Evolutionary conservation across 139 green algal genomes (phyloP).

Genomic region (Deuterostichococcus epilithicus): DNA sequence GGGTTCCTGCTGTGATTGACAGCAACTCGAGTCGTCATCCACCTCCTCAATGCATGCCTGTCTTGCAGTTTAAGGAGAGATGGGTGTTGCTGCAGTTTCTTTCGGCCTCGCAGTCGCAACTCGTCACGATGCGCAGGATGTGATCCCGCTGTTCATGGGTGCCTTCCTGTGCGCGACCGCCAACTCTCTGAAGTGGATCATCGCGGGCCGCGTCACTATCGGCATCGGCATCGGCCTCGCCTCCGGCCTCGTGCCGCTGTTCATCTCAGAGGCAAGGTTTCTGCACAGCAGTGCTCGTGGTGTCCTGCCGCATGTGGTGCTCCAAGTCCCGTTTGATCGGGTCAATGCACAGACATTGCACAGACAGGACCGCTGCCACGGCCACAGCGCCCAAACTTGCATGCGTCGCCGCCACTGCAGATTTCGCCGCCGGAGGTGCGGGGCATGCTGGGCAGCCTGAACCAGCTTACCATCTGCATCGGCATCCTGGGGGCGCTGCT

Average conservation of each 20-base stretch:
- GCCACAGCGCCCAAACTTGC: too few species aligned
- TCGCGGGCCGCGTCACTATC: slow-evolving; percentile 72
- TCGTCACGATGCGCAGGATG: too few species aligned
- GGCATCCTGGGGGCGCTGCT: slow-evolving; percentile 91
- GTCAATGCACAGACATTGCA: too few species aligned
- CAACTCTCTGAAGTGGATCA: slow-evolving; percentile 50
- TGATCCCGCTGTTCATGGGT: slow-evolving; percentile 67
- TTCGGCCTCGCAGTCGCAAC: too few species aligned
- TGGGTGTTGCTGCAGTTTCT: too few species aligned
- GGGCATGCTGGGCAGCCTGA: slow-evolving; percentile 84
- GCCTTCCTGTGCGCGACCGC: slow-evolving; percentile 65
- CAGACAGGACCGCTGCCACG: too few species aligned
- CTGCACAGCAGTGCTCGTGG: background rate
- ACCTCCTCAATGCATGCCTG: too few species aligned
- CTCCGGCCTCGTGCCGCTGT: slow-evolving; percentile 88
- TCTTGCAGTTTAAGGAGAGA: too few species aligned
- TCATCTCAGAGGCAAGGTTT: slow-evolving; percentile 78
- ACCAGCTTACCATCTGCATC: slow-evolving; percentile 94
- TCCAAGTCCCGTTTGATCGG: background rate
- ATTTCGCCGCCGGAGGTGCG: slow-evolving; percentile 71
- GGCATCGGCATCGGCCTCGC: slow-evolving; percentile 90
- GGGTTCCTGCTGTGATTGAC: slow-evolving; percentile 64
- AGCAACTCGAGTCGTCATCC: too few species aligned
- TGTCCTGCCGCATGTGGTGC: background rate
- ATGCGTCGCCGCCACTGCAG: background rate